A percentile compares a stretch with the other conserved stretches of the same genome.
These are phyloP conservation scores for Dorcoceras hygrometricum DNA, from an alignment of 257 asterid species.

Conservation along the genomic window DNA sequence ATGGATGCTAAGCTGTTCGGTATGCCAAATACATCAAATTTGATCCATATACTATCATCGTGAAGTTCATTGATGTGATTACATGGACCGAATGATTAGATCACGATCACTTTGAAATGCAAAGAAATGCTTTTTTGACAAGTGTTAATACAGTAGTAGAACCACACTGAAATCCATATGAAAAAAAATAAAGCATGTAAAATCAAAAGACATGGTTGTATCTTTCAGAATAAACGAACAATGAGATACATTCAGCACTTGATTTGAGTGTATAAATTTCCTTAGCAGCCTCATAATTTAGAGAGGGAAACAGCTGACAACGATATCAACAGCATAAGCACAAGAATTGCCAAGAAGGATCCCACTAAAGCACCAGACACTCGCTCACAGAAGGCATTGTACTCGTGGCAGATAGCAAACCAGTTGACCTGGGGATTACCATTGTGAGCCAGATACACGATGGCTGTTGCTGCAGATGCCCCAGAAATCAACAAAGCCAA, in stretches of 20 bases:
- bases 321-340: constrained; percentile 48
- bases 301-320: constrained; percentile 61
- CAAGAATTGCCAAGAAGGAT: constrained; percentile 54
- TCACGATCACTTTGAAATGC: background rate
- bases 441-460: constrained; percentile 61
- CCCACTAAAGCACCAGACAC: constrained; percentile 76
- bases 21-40: background rate
- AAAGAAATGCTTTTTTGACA: constrained; percentile 3
- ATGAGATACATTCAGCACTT: background rate
- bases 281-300: constrained; percentile 23
- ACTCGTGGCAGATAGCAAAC: constrained; percentile 55
- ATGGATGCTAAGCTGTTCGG: constrained; percentile 6
- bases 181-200: constrained; percentile 10
- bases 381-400: constrained; percentile 62
- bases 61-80: background rate
- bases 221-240: constrained; percentile 14
- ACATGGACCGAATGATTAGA: background rate
- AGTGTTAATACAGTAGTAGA: background rate
- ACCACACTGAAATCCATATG: background rate
- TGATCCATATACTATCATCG: constrained; percentile 10
- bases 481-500: constrained; percentile 57
- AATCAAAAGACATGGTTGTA: constrained; percentile 1
- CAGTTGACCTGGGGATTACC: constrained; percentile 54
- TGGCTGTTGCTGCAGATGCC: constrained; percentile 78
- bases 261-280: background rate